Conservation (phyloP, 805 yeast species). For the Wickerhamomyces hampshirensis region DNA sequence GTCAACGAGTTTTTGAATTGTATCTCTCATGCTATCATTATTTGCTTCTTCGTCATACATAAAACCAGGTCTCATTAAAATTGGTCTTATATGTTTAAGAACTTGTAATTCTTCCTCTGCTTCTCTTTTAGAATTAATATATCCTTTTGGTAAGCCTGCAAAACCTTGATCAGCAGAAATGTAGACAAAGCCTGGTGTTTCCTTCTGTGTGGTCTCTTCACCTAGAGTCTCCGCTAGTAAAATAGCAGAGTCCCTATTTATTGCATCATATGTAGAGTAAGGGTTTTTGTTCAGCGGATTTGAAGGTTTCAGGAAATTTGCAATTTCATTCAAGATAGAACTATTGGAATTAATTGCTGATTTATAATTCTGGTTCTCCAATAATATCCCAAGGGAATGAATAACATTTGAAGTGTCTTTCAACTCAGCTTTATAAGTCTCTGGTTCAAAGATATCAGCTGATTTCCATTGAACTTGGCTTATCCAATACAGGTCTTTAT, state of each 20-base stretch:
- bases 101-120: slow-evolving; percentile 59
- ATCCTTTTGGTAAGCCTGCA: slow-evolving; percentile 65
- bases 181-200: slow-evolving; percentile 54
- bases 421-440: slow-evolving; percentile 46
- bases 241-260: slow-evolving; percentile 68
- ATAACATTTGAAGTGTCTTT: slow-evolving; percentile 60
- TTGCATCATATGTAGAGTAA: slow-evolving; percentile 49
- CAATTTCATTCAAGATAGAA: slow-evolving; percentile 29
- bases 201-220: slow-evolving; percentile 18
- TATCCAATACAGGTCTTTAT: slow-evolving; percentile 42
- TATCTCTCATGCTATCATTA: slow-evolving; percentile 32
- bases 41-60: slow-evolving; percentile 56
- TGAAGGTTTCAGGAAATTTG: slow-evolving; percentile 40
- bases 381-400: slow-evolving; percentile 74
- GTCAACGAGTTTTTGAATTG: slow-evolving; percentile 39
- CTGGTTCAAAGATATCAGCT: slow-evolving; percentile 66
- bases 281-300: slow-evolving; percentile 51
- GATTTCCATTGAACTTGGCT: slow-evolving; percentile 56
- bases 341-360: slow-evolving; percentile 30
- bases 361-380: slow-evolving; percentile 70
- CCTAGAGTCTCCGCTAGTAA: slow-evolving; percentile 53
- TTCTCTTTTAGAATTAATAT: slow-evolving; percentile 68
- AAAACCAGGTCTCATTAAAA: slow-evolving; percentile 76
- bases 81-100: slow-evolving; percentile 48
- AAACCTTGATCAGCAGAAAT: slow-evolving; percentile 75